These are phyloP conservation scores for Sporothrix protearum DNA, from an alignment of 2,329 filamentous ascomycete genomes.

Conservation along the genomic window DNA sequence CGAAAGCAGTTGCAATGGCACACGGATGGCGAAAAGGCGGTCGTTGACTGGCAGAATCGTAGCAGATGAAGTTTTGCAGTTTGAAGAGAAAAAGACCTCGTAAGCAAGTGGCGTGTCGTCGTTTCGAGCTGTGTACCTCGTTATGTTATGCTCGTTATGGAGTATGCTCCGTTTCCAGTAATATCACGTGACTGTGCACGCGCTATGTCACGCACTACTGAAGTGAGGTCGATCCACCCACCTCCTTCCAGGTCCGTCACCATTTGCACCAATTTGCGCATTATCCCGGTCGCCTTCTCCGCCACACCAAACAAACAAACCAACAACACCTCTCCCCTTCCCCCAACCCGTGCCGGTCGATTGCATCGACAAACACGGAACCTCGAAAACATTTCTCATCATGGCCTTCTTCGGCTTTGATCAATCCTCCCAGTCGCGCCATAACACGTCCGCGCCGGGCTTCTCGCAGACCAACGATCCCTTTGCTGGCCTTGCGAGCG, in stretches of 20 bases:
- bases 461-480: slow-evolving; percentile 83
- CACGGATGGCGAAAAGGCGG: neutral
- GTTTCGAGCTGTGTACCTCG: neutral
- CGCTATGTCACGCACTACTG: neutral
- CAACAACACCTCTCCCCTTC: neutral
- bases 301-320: neutral
- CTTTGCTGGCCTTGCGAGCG: slow-evolving; percentile 74
- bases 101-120: neutral
- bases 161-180: too few species aligned
- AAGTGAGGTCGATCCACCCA: neutral
- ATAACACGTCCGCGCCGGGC: slow-evolving; percentile 67
- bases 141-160: too few species aligned
- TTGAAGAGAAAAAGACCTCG: too few species aligned
- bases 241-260: neutral
- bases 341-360: slow-evolving; percentile 6
- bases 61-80: neutral
- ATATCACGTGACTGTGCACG: neutral
- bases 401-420: slow-evolving; percentile 97
- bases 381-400: slow-evolving; percentile 25
- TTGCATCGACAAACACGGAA: slow-evolving; percentile 1
- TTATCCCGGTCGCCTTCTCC: neutral
- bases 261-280: slow-evolving; percentile 2
- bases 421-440: slow-evolving; percentile 45
- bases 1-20: neutral
- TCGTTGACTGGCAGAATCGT: too few species aligned